These are phyloP conservation scores for Spencermartinsiella europaea DNA, from an alignment of 805 yeast species.

Conservation along the genomic window DNA sequence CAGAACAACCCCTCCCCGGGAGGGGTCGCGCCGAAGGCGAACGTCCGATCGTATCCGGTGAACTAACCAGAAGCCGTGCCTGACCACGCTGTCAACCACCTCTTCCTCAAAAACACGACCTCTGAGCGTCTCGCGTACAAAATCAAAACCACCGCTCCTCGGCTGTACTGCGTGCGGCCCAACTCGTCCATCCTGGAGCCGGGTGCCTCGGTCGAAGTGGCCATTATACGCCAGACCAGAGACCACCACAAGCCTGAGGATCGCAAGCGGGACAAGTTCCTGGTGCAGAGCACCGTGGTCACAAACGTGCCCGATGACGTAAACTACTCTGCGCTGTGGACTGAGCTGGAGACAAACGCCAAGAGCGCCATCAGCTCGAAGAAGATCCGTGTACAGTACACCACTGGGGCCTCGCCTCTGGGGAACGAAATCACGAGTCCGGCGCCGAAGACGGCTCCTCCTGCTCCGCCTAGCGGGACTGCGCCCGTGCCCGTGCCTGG, in stretches of 20 bases:
- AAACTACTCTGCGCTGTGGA: slow-evolving; percentile 58
- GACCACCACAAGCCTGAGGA: slow-evolving; percentile 68
- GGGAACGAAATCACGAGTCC: neutral
- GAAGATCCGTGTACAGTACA: slow-evolving; percentile 56
- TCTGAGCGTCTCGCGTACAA: slow-evolving; percentile 72
- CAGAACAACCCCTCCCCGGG: no score
- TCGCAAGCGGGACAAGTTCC: slow-evolving; percentile 88
- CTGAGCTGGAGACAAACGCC: slow-evolving; percentile 55
- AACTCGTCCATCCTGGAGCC: slow-evolving; percentile 80
- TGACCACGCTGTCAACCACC: slow-evolving; percentile 59
- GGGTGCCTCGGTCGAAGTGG: slow-evolving; percentile 64
- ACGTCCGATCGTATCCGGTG: neutral
- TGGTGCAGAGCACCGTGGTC: slow-evolving; percentile 80
- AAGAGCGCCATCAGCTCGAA: slow-evolving; percentile 39
- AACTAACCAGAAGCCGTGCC: slow-evolving; percentile 63
- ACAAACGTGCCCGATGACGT: slow-evolving; percentile 42
- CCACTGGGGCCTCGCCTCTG: slow-evolving; percentile 1
- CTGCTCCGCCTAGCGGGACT: neutral
- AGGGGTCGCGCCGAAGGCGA: neutral
- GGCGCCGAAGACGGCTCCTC: neutral
- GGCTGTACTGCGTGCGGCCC: slow-evolving; percentile 91
- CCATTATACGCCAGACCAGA: slow-evolving; percentile 78
- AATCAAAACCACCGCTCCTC: slow-evolving; percentile 98
- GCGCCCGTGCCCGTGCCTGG: neutral
- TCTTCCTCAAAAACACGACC: slow-evolving; percentile 53